Base-by-base conservation (phyloP, 257 asterid species). In the Solanum sejunctum region DNA sequence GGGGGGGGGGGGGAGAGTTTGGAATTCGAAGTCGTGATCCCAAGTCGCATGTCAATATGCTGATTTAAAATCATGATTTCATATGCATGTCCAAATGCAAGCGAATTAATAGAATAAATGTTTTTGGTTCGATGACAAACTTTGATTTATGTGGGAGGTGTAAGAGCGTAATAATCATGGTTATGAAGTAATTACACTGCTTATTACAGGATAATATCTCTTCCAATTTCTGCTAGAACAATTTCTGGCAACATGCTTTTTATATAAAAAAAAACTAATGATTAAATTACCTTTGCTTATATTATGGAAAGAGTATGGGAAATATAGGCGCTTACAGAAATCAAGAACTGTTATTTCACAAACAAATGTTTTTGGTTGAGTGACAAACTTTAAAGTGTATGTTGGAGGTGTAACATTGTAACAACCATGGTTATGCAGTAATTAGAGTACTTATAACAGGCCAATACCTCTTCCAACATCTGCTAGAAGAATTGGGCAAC, bases 281-380 rank as follows among this genome's bases (percentile, higher is more conserved):
- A 83, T 39, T 41, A 66, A 61, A 36, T 20, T 91, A 95, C 99
- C 98, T 91, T 92, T 93, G 87, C 97, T 97, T 36, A 93, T 93
- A 90, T 95, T 96, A 91, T 93, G 93, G 83, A 97, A 91, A 15
- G 98, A 93, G 91, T 96, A 95, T 32, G 91, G 94, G 91, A 91
- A 95, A 89, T 93, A 98, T 89, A 95, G 85, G 78, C 89, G 93
- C 95, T 90, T 90, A 83, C 96, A 93, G 90, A 95, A 96, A 87
- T 91, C 93, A 77, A 96, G 91, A 80, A 91, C 97, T 84, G 92
- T 95, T 85, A 98, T 95, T 93, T 96, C 99, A 86, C 90, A 49
- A 71, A 71, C 55, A 71, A 18, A 41, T 12, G 16, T 47, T 71
- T 41, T 21, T 71, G 80, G 80, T 41, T 45, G 52, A 7, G 80